These are phyloP conservation scores for Apiotrichum mycotoxinovorans DNA, from an alignment of 1,284 basidiomycete genomes.

Conservation along the genomic window DNA sequence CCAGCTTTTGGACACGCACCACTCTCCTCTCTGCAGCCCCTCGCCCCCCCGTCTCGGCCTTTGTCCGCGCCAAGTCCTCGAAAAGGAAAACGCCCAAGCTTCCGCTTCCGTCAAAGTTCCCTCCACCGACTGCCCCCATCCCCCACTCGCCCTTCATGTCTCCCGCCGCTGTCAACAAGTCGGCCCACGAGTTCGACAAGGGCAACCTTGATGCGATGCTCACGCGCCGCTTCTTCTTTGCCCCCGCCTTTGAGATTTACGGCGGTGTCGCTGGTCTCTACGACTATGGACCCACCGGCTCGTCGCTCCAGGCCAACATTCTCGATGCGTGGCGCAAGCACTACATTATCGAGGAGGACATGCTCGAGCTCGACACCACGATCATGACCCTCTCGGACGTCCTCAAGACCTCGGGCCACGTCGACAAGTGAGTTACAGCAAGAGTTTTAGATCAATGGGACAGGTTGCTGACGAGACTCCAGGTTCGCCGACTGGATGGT, in stretches of 20 bases:
- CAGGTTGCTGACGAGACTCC: constrained; percentile 9
- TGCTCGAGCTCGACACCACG: constrained; percentile 98
- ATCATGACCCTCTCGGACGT: constrained; percentile 94
- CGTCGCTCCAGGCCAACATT: constrained; percentile 94
- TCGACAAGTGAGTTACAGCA: constrained; percentile 62
- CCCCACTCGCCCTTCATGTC: constrained; percentile 11
- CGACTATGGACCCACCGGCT: constrained; percentile 93
- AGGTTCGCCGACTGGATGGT: constrained; percentile 98
- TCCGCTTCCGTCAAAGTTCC: neutral
- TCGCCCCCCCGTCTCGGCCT: neutral
- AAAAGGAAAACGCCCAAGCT: neutral
- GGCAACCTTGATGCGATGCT: constrained; percentile 78
- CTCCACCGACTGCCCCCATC: no score
- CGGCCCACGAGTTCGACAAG: constrained; percentile 86
- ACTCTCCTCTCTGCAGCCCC: neutral
- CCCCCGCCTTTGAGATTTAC: constrained; percentile 97
- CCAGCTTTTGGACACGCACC: constrained; percentile 17
- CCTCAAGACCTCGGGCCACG: constrained; percentile 96
- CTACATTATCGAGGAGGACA: constrained; percentile 97
- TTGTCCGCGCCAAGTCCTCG: neutral
- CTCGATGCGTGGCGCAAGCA: constrained; percentile 95
- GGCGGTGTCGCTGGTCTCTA: constrained; percentile 95
- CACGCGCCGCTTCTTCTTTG: constrained; percentile 93
- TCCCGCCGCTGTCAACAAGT: constrained; percentile 64
- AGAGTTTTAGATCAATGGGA: neutral